Conservation (phyloP, 345 rosid species). For the Linum tenue region DNA sequence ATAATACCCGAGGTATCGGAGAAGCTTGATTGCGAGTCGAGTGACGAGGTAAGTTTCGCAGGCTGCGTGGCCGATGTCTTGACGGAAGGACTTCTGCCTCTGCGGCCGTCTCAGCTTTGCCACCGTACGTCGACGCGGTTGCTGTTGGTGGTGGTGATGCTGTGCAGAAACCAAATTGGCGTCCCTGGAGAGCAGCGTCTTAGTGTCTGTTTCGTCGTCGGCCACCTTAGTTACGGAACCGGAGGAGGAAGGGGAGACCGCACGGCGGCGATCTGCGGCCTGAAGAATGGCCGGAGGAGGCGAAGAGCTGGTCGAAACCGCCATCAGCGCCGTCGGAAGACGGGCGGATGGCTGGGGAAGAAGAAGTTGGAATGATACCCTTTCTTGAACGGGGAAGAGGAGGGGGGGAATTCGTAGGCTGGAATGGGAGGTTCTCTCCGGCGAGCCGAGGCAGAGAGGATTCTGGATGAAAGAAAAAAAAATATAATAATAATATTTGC, state of each 20-base stretch:
- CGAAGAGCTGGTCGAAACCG: constrained; percentile 1
- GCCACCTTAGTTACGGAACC: neutral
- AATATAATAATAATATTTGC: no score
- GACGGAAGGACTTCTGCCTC: constrained; percentile 19
- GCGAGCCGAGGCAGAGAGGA: no score
- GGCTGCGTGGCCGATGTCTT: constrained; percentile 26
- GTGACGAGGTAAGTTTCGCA: constrained; percentile 23
- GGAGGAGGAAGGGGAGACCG: constrained; percentile 2
- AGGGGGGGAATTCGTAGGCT: neutral
- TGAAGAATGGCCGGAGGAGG: constrained; percentile 7
- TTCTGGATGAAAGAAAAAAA: no score
- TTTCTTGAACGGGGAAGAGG: neutral
- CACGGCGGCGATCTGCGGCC: constrained; percentile 3
- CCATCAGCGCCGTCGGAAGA: neutral
- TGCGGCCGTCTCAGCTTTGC: constrained; percentile 3
- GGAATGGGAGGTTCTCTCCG: neutral
- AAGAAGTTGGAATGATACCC: neutral
- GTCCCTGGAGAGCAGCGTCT: constrained; percentile 1
- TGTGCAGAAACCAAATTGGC: neutral
- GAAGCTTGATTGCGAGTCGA: constrained; percentile 21
- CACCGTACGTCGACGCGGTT: constrained; percentile 15
- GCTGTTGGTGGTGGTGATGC: neutral
- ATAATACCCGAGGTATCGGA: constrained; percentile 25
- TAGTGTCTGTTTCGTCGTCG: neutral
- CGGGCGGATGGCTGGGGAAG: neutral